Conservation (phyloP, 768 basidiomycete genomes). For the Suillus subaureus region DNA sequence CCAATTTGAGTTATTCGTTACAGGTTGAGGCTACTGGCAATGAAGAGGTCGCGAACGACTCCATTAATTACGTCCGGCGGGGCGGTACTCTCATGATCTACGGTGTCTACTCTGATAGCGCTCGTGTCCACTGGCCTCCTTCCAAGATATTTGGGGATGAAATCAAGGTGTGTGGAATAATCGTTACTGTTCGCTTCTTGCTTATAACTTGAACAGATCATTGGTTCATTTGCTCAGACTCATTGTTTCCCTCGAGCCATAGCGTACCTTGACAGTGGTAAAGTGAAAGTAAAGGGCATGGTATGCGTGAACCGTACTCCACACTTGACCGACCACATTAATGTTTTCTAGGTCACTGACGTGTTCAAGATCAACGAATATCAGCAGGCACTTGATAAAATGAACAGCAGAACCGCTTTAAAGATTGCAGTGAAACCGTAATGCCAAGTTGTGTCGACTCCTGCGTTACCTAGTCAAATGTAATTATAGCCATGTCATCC, state of each 20-base stretch:
- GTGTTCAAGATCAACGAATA: slow-evolving; percentile 59
- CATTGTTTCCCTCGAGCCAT: slow-evolving; percentile 62
- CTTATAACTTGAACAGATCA: slow-evolving; percentile 37
- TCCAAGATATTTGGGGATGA: slow-evolving; percentile 59
- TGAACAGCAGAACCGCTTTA: slow-evolving; percentile 57
- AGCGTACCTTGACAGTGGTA: slow-evolving; percentile 56
- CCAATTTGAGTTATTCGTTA: neutral
- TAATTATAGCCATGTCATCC: neutral
- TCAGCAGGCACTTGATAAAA: slow-evolving; percentile 66
- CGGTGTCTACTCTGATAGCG: slow-evolving; percentile 58
- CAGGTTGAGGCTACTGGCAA: slow-evolving; percentile 44
- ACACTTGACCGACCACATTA: neutral
- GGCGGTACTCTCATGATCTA: slow-evolving; percentile 54
- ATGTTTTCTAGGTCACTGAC: slow-evolving; percentile 49
- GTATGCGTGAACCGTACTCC: slow-evolving; percentile 27
- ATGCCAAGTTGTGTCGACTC: slow-evolving; percentile 9
- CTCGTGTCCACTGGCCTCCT: slow-evolving; percentile 55
- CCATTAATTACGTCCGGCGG: slow-evolving; percentile 43
- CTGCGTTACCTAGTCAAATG: neutral
- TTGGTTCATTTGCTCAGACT: slow-evolving; percentile 60
- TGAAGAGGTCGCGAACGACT: slow-evolving; percentile 41
- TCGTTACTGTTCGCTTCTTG: neutral
- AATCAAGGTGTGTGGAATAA: slow-evolving; percentile 38
- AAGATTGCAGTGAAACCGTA: slow-evolving; percentile 55
- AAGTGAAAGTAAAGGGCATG: slow-evolving; percentile 54